Evolutionary conservation across 768 basidiomycete genomes (phyloP).

Genomic region (Lactarius akahatsu): DNA sequence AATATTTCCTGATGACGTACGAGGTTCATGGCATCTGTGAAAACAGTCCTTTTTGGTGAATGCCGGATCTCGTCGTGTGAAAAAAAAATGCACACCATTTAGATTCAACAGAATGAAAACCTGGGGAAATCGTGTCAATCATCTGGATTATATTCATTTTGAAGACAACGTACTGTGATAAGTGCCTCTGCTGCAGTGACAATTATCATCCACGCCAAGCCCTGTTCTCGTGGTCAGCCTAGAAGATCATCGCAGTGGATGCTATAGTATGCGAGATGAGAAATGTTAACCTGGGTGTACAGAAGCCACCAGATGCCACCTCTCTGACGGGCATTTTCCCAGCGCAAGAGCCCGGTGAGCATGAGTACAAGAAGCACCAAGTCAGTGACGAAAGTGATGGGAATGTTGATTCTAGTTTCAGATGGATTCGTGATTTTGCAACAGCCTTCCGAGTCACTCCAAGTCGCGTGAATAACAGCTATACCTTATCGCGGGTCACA

Average conservation of each 20-base stretch:
- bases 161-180: slow-evolving; percentile 2
- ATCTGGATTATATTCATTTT: too few relatives aligned
- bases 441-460: not conserved
- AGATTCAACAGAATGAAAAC: slow-evolving; percentile 5
- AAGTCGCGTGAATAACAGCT: not conserved
- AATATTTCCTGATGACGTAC: slow-evolving; percentile 2
- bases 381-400: not conserved
- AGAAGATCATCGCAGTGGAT: too few relatives aligned
- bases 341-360: too few relatives aligned
- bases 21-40: slow-evolving; percentile 6
- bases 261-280: too few relatives aligned
- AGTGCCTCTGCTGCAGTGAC: not conserved
- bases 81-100: slow-evolving; percentile 6
- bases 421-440: not conserved
- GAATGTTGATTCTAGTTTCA: not conserved
- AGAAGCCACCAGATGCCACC: slow-evolving; percentile 10
- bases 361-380: too few relatives aligned
- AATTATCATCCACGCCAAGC: slow-evolving; percentile 1
- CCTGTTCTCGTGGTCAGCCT: not conserved
- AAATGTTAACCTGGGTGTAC: slow-evolving; percentile 4
- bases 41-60: not conserved
- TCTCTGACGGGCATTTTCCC: not conserved
- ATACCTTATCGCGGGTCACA: not conserved
- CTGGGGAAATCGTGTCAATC: too few relatives aligned
- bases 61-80: not conserved